Conservation (phyloP, 441 rosid species). For the Theobroma grandiflorum region DNA sequence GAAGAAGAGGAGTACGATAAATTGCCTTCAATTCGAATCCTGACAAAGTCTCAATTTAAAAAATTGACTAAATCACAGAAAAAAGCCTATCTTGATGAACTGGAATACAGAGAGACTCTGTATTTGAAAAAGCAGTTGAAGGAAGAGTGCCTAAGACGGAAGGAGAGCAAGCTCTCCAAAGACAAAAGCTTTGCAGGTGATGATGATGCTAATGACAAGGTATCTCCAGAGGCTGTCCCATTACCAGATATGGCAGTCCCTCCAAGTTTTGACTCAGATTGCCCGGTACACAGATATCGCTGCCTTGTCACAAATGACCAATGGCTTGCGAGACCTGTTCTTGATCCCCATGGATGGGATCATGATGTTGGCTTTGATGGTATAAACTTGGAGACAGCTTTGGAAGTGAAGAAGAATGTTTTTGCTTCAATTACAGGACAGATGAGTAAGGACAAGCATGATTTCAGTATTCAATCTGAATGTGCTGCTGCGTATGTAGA, state of each 20-base stretch:
- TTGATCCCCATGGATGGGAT: conserved; percentile 97
- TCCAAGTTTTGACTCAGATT: conserved; percentile 80
- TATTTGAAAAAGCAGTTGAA: conserved; percentile 84
- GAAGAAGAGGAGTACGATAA: conserved; percentile 89
- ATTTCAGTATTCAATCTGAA: conserved; percentile 80
- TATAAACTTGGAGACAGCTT: conserved; percentile 75
- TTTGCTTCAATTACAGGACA: conserved; percentile 75
- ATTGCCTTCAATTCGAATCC: conserved; percentile 80
- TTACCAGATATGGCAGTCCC: conserved; percentile 86
- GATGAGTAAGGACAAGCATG: conserved; percentile 80
- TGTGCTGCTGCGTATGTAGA: conserved; percentile 64
- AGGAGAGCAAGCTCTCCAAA: conserved; percentile 50
- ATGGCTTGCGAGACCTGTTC: conserved; percentile 84
- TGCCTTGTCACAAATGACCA: conserved; percentile 63
- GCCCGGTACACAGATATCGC: conserved; percentile 70
- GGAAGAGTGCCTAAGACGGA: conserved; percentile 62
- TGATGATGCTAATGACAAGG: conserved; percentile 42
- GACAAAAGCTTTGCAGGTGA: conserved; percentile 43
- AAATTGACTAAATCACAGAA: conserved; percentile 77
- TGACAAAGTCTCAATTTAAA: conserved; percentile 78
- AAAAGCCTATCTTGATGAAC: conserved; percentile 84
- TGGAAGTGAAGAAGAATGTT: conserved; percentile 55
- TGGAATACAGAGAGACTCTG: conserved; percentile 86
- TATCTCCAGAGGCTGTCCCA: conserved; percentile 59
- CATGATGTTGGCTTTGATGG: conserved; percentile 95